Evolutionary conservation across 2,329 filamentous ascomycete genomes (phyloP).

Genomic region (Scortechinia acanthostroma): DNA sequence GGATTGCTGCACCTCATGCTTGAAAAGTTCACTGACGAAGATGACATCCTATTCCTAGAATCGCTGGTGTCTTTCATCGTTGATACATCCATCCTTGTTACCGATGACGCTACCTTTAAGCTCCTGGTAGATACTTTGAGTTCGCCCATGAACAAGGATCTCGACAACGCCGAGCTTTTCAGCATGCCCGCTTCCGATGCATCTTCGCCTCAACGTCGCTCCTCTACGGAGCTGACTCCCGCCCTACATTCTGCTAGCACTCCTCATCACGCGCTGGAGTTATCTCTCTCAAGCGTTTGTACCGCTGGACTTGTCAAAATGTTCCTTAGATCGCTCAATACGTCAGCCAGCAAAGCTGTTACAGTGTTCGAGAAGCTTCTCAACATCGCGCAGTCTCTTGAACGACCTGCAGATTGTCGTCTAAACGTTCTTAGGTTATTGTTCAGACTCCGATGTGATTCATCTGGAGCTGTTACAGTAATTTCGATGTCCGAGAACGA

Average conservation of each 20-base stretch:
- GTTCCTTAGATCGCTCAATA: slow-evolving; percentile 46
- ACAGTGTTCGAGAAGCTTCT: slow-evolving; percentile 37
- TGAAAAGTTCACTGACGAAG: slow-evolving; percentile 32
- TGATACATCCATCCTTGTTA: slow-evolving; percentile 28
- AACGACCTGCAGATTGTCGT: slow-evolving; percentile 37
- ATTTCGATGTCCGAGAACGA: slow-evolving; percentile 47
- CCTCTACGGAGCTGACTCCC: slow-evolving; percentile 1
- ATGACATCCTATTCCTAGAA: slow-evolving; percentile 33
- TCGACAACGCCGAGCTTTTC: slow-evolving; percentile 3
- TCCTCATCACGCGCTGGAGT: too few relatives aligned
- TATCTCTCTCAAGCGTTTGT: slow-evolving; percentile 39
- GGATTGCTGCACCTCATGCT: slow-evolving; percentile 33
- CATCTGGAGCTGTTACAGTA: slow-evolving; percentile 46
- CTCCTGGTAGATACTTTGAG: slow-evolving; percentile 18
- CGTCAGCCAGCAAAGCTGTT: slow-evolving; percentile 38
- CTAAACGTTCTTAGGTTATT: slow-evolving; percentile 45
- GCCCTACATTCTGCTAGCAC: too few relatives aligned
- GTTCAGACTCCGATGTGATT: slow-evolving; percentile 55
- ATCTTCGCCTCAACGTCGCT: slow-evolving; percentile 13
- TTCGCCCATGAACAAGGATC: slow-evolving; percentile 15
- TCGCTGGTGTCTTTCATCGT: slow-evolving; percentile 36
- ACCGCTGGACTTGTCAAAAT: slow-evolving; percentile 46
- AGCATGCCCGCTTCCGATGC: slow-evolving; percentile 12
- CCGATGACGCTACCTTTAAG: slow-evolving; percentile 28
- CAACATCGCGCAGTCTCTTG: slow-evolving; percentile 32